Evolutionary conservation across 441 rosid genomes (phyloP), one percentile per base, ranked within the genome.

Genomic region (Gossypium schwendimanii): DNA sequence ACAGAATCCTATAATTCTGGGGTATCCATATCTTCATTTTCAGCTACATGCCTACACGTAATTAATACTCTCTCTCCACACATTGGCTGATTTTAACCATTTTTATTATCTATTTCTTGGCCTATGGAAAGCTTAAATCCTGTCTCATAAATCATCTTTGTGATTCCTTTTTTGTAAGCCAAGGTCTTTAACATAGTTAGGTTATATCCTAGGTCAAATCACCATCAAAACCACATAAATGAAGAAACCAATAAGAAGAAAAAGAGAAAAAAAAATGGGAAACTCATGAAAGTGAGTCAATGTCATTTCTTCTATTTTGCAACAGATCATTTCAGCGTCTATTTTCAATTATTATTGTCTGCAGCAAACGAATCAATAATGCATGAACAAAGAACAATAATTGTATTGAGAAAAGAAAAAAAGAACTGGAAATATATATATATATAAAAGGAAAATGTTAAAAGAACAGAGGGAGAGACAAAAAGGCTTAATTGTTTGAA

Each of bases 381-480:
- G 59, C 44, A 33, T 33, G 44, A 8, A 18, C 3, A 18, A 20
- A 18, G 58, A 33, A 12, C 18, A 41, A 39, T 41, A 41, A n/a
- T 8, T 18, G 28, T 26, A 26, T 47, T 24, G 8, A 8, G 3
- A 54, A 54, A 54, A 54, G n/a, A 21, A 23, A 23, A 0, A 0
- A 20, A 54, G 24, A 3, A 20, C 4, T 55, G n/a, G 31, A 55
- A 3, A 0, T n/a, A 3, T 0, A 2, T 1, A 71, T 18, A 41
- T 1, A 41, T 14, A 18, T 54, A 54, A 0, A 21, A 55, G 28
- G 63, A 69, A 17, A 55, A 6, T 18, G 62, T 64, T 60, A 15
- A 76, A 74, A 57, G 21, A 54, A 33, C 28, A 61, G 33, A 73
- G 66, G 14, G 67, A 45, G 12, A 49, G 77, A 60, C 73, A 21